Evolutionary conservation across 768 basidiomycete species (phyloP), one percentile per base, ranked within the genome.

Genomic region (Phaeolepiota aurea): DNA sequence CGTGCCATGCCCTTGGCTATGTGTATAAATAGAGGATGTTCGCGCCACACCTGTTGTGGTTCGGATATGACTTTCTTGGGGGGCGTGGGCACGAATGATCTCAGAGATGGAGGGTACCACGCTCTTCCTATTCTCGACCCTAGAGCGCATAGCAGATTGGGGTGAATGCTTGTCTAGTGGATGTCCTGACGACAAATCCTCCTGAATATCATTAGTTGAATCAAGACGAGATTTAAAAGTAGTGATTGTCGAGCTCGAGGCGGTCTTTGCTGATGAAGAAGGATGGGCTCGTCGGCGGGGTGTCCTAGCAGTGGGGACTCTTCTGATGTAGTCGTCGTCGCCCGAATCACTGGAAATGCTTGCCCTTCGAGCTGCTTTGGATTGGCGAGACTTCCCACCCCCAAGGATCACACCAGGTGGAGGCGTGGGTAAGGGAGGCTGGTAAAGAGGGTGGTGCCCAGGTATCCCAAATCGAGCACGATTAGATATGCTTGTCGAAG

Each of bases 31-130:
- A 3, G 77, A 72, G 25, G 71, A 68, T 20, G 71, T 63, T 31
- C 70, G 71, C 38, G 47, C 49, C 48, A 44, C 61, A n/a, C 71
- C 51, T 20, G 70, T 68, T 28, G 70, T 66, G n/a, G 69, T 61
- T 30, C 73, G 71, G 20, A 56, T 58, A 50, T 75, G 77, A 37
- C 64, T 62, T 48, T 73, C 65, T 15, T 64, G 67, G n/a, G 85
- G 84, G 2, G 80, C 79, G 62, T 90, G 79, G 19, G 74, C 74
- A 20, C 83, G 79, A 45, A 92, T 91, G 45, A 92, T 92, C 42
- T 92, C 88, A 30, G 82, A 84, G 54, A 92, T 92, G 11, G 87
- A 86, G 35, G 89, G 88, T 4, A 79, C 75, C 37, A 82, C 54
- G 14, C 64, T 65, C 57, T 76, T 76, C 54, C 49, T 59, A 37